phyloP scores from a whole-genome alignment of 257 asterid species.

The Haberlea rhodopensis region DNA sequence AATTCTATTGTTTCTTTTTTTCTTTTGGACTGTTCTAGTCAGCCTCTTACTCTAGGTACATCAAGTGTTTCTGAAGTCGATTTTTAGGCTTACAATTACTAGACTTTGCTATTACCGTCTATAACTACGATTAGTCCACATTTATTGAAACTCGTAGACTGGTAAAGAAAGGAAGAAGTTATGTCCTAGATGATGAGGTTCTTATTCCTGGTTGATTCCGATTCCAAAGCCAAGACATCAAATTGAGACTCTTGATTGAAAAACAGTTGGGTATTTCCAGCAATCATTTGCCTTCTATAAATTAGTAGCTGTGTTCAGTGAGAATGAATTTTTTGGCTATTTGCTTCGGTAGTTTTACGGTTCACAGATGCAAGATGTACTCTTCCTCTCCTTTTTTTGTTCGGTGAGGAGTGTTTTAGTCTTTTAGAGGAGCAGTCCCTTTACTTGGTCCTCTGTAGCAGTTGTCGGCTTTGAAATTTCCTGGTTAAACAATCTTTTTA shows the following conservation, averaged over 20 bases:
- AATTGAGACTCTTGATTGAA: background rate
- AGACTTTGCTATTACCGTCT: background rate
- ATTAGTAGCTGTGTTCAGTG: background rate
- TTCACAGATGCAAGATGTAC: background rate
- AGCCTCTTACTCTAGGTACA: background rate
- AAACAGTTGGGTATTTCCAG: background rate
- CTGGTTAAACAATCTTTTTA: background rate
- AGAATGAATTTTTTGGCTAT: background rate
- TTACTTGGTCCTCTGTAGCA: background rate
- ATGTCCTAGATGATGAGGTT: background rate
- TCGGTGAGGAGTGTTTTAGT: background rate
- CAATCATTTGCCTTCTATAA: background rate
- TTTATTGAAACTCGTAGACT: no score
- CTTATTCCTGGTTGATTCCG: background rate
- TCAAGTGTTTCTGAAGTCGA: background rate
- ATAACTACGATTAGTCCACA: background rate
- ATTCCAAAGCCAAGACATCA: background rate
- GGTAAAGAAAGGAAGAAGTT: background rate
- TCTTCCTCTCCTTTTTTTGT: background rate
- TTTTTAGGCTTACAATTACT: background rate
- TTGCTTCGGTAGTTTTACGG: background rate
- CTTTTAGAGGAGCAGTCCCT: background rate
- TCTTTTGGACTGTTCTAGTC: background rate
- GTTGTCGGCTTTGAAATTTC: background rate
- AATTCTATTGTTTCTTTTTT: background rate